Base-by-base conservation (phyloP, 805 yeast genomes). In the Nakazawaea sp. region DNA sequence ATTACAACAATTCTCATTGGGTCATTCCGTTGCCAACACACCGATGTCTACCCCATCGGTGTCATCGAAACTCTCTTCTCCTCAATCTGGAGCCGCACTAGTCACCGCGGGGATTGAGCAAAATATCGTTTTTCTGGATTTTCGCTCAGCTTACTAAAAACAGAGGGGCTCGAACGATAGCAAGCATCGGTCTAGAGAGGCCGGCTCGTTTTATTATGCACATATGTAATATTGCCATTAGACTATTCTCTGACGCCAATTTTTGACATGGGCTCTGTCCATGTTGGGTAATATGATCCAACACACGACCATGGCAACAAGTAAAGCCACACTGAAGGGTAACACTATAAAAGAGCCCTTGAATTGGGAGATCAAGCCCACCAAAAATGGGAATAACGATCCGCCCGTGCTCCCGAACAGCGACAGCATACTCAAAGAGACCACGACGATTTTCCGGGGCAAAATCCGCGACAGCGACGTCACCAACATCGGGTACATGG, bases 391-490 rank as follows among this genome's bases (percentile, higher is more conserved):
- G 38, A 70, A 62, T 7, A 72, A 49, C 3, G 78, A 74, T 12
- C 78, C 80, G 15, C 80, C 80, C 16, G 72, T 61, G 6, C 72
- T 63, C 0, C 80, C 80, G 49, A 72, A 70, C 0, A 78, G 76
- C 1, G 77, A 68, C 51, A 64, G 63, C 29, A 73, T 57, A 1
- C 76, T 70, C 43, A 73, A 48, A 0, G 75, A 61, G 27, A 71
- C 63, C 31, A 68, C 64, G 47, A 67, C 72, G 38, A 72, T 69
- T 50, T 65, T 71, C 36, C 76, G 52, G 3, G 78, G 79, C 13
- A 73, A 45, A 23, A 72, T 55, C 38, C 57, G 57, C 2, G 70
- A 61, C 4, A 65, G 56, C 8, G 64, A 48, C 1, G 72, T 55
- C 26, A 73, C 53, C 67, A 70, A 58, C 45, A 73, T 53, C 16